Evolutionary conservation across 176 grass and related monocot species (phyloP).

Genomic region (Juncus inflexus): DNA sequence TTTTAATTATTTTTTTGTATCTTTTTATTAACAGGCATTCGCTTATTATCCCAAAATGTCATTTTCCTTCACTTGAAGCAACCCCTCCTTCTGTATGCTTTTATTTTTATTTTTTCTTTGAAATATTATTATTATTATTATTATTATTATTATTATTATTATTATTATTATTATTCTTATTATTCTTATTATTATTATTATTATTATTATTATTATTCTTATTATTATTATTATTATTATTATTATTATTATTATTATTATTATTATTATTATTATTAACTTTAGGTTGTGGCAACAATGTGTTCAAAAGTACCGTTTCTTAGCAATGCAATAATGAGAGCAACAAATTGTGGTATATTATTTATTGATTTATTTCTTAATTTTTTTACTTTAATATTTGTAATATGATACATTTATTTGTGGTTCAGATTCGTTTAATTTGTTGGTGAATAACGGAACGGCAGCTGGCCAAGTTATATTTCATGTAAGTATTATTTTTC

Average conservation of each 20-base stretch:
- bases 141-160: not conserved
- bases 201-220: constrained; percentile 12
- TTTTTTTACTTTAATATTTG: not conserved
- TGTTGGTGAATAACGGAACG: constrained; percentile 70
- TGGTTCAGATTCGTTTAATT: constrained; percentile 74
- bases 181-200: not conserved
- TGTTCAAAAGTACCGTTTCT: constrained; percentile 78
- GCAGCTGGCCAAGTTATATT: constrained; percentile 79
- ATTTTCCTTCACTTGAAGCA: constrained; percentile 56
- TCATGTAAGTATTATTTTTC: constrained; percentile 44
- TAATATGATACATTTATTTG: not conserved
- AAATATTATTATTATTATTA: not conserved
- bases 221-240: not conserved
- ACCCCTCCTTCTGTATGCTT: constrained; percentile 70
- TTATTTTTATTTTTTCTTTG: constrained; percentile 23
- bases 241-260: not conserved
- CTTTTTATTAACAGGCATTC: constrained; percentile 45
- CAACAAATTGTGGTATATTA: constrained; percentile 65
- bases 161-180: not conserved
- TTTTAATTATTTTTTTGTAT: constrained; percentile 20
- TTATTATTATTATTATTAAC: constrained; percentile 8
- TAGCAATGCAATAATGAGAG: constrained; percentile 63
- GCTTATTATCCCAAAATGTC: constrained; percentile 76
- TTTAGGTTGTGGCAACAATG: constrained; percentile 63
- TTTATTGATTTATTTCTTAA: not conserved